These are phyloP conservation scores for Acer campestre DNA, from an alignment of 345 rosid genomes.

Conservation along the genomic window DNA sequence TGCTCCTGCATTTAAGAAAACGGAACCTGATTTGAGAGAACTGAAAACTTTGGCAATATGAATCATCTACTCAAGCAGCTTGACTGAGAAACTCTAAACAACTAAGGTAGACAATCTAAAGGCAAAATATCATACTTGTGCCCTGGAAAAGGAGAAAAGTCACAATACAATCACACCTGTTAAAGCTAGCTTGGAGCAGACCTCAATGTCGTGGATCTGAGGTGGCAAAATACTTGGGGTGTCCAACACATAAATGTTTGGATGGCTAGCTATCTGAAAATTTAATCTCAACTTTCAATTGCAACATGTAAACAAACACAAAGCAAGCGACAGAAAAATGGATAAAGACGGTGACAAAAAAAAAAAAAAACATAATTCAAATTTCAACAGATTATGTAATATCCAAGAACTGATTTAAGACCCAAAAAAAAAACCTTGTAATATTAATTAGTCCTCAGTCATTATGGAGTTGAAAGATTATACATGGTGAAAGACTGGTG, in stretches of 20 bases:
- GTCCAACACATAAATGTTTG: constrained; percentile 72
- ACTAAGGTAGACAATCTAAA: not conserved
- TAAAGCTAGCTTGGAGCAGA: constrained; percentile 75
- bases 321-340: not conserved
- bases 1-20: constrained; percentile 55
- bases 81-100: not conserved
- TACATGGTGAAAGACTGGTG: not conserved
- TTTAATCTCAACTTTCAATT: not conserved
- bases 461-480: not conserved
- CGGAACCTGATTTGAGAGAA: constrained; percentile 2
- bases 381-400: no score
- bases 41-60: not conserved
- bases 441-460: not conserved
- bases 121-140: not conserved
- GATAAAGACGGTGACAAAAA: not conserved
- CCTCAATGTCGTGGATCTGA: constrained; percentile 46
- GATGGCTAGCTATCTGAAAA: constrained; percentile 79
- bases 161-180: constrained; percentile 54
- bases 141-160: not conserved
- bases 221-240: constrained; percentile 87
- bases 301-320: not conserved
- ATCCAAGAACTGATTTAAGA: no score
- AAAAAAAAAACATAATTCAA: not conserved
- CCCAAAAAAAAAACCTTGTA: no score
- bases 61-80: not conserved